Evolutionary conservation across 306 rosid genomes (phyloP).

Genomic region (Cicer bijugum): DNA sequence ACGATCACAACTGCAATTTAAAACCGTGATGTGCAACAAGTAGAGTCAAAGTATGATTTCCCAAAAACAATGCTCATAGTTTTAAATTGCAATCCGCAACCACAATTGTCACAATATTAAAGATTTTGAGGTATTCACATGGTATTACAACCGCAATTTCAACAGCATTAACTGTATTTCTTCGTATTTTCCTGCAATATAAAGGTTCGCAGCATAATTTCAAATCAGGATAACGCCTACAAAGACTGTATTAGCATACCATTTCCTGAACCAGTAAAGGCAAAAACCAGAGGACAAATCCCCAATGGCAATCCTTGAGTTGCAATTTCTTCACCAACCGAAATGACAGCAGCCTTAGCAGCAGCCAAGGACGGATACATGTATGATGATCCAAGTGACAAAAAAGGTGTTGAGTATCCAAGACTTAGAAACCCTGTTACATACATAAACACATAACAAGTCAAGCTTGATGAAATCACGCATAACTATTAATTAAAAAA

Average conservation of each 20-base stretch:
- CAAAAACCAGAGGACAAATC: slow-evolving; percentile 87
- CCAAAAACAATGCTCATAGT: background rate
- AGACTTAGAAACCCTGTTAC: slow-evolving; percentile 78
- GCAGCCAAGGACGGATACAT: slow-evolving; percentile 95
- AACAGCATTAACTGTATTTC: too few relatives aligned
- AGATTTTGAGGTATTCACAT: too few relatives aligned
- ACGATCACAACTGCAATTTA: too few relatives aligned
- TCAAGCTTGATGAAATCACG: slow-evolving; percentile 29
- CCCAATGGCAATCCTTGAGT: slow-evolving; percentile 79
- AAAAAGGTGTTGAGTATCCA: slow-evolving; percentile 95
- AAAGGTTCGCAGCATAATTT: too few relatives aligned
- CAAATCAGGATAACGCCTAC: background rate
- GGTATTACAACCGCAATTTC: too few relatives aligned
- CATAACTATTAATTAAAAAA: background rate
- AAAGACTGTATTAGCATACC: slow-evolving; percentile 52
- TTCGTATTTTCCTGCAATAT: too few relatives aligned
- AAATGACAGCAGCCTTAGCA: slow-evolving; percentile 93
- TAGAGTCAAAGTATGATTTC: background rate
- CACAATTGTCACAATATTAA: too few relatives aligned
- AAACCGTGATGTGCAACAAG: background rate
- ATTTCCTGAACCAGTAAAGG: slow-evolving; percentile 92
- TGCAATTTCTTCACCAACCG: slow-evolving; percentile 94
- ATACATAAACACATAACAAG: slow-evolving; percentile 33
- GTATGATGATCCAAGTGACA: slow-evolving; percentile 90
- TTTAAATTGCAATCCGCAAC: too few relatives aligned